phyloP scores from a whole-genome alignment of 2,329 filamentous ascomycete species.

The Neophaeococcomyces mojaviensis region DNA sequence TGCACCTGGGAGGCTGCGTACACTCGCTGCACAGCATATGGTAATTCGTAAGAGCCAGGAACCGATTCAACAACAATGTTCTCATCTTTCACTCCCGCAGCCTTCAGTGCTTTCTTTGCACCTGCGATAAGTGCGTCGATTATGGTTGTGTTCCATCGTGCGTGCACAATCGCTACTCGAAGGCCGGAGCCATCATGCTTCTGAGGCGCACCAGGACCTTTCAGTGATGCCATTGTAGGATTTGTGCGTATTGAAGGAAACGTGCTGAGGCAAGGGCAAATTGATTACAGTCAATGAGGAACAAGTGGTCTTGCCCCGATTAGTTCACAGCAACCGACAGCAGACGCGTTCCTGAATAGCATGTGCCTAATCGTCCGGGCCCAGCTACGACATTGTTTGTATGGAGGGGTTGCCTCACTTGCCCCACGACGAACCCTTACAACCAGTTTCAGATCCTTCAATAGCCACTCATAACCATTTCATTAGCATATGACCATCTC shows the following conservation, averaged over 20 bases:
- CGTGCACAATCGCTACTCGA: constrained; percentile 90
- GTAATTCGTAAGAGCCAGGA: constrained; percentile 89
- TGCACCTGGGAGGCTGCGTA: constrained; percentile 83
- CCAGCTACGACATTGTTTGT: not conserved
- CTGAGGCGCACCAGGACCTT: constrained; percentile 55
- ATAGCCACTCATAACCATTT: constrained; percentile 4
- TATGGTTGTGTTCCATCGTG: constrained; percentile 85
- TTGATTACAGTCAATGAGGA: not conserved
- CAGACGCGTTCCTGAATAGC: constrained; percentile 69
- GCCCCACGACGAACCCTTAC: not conserved
- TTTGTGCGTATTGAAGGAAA: not conserved
- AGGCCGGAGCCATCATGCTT: constrained; percentile 60
- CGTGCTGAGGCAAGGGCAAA: not conserved
- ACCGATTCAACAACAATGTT: constrained; percentile 88
- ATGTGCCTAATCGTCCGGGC: constrained; percentile 65
- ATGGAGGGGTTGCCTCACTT: not conserved
- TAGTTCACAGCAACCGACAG: constrained; percentile 26
- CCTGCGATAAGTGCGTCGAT: constrained; percentile 80
- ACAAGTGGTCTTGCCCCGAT: constrained; percentile 1
- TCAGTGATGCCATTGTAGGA: constrained; percentile 45
- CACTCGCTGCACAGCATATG: constrained; percentile 80
- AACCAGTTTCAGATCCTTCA: not conserved
- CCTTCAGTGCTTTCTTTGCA: constrained; percentile 67
- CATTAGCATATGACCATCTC: not conserved
- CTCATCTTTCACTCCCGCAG: constrained; percentile 72